phyloP scores from a whole-genome alignment of 805 yeast genomes.

The Candida pseudofarinosa region DNA sequence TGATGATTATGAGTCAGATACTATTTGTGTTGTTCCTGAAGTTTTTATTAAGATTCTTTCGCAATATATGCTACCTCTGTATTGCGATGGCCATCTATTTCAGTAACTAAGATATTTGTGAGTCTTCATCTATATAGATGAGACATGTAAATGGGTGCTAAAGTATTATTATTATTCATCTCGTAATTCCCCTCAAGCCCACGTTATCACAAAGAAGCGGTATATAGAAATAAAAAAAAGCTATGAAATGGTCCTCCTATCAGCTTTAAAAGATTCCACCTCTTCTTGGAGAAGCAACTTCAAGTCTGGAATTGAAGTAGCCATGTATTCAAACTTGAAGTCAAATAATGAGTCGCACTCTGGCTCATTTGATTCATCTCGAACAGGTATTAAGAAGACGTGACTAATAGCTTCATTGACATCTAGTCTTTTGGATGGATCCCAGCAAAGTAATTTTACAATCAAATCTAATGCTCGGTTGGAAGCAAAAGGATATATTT shows the following conservation, averaged over 20 bases:
- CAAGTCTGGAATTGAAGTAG: constrained; percentile 29
- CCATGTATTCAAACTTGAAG: constrained; percentile 56
- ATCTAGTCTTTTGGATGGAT: constrained; percentile 47
- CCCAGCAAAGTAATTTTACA: constrained; percentile 60
- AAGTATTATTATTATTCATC: too few relatives aligned
- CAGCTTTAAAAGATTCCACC: constrained; percentile 44
- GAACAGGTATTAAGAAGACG: constrained; percentile 48
- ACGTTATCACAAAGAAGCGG: too few relatives aligned
- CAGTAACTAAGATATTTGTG: too few relatives aligned
- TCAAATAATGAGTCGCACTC: constrained; percentile 49
- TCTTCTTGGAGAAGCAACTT: constrained; percentile 49
- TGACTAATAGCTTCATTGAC: constrained; percentile 59
- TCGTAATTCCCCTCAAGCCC: too few relatives aligned
- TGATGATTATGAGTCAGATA: too few relatives aligned
- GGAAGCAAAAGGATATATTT: constrained; percentile 61
- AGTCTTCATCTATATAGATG: too few relatives aligned
- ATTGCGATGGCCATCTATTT: too few relatives aligned
- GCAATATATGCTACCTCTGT: too few relatives aligned
- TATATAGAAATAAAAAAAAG: too few relatives aligned
- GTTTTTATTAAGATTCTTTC: too few relatives aligned
- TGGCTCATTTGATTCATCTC: constrained; percentile 57
- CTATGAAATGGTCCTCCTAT: constrained; percentile 3
- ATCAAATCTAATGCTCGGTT: constrained; percentile 49
- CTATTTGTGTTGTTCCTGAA: too few relatives aligned
- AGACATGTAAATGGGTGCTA: too few relatives aligned